These are phyloP conservation scores for Chernovozyma aurita DNA, from an alignment of 1,139 yeast species.

Conservation along the genomic window DNA sequence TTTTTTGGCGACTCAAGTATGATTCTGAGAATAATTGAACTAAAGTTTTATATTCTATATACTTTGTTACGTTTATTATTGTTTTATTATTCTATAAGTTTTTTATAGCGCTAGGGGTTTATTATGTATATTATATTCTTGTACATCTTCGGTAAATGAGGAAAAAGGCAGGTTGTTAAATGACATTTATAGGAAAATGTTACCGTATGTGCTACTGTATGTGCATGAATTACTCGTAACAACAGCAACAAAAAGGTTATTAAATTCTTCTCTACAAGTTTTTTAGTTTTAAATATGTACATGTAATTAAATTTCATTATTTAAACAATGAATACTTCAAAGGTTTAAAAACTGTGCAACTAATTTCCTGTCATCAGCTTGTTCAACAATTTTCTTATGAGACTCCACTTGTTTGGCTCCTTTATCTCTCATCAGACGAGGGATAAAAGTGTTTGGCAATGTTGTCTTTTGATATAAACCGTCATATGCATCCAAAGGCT, in stretches of 20 bases:
- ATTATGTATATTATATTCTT: too few species aligned
- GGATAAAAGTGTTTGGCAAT: constrained; percentile 68
- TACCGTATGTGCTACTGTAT: too few species aligned
- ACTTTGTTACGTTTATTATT: constrained; percentile 5
- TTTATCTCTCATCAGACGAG: constrained; percentile 43
- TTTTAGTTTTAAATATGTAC: constrained; percentile 4
- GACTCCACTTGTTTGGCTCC: constrained; percentile 36
- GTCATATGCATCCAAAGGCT: constrained; percentile 69
- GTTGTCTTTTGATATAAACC: constrained; percentile 74
- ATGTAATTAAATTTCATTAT: not conserved
- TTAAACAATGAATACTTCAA: constrained; percentile 7
- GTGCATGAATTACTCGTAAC: too few species aligned
- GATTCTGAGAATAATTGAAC: constrained; percentile 4
- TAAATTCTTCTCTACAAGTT: too few species aligned
- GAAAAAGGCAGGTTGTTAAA: too few species aligned
- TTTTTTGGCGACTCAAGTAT: not conserved
- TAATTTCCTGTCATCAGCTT: constrained; percentile 26
- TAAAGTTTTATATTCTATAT: constrained; percentile 9
- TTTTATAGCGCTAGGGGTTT: not conserved
- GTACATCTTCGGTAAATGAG: too few species aligned
- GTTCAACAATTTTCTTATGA: constrained; percentile 19
- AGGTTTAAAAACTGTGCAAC: constrained; percentile 24
- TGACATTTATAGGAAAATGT: too few species aligned
- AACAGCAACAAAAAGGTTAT: too few species aligned
- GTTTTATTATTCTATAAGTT: constrained; percentile 5